Percentiles rank a stretch among this genome's conserved stretches.
Conservation (phyloP, 2,329 filamentous ascomycete species). For the Alternaria sp. region DNA sequence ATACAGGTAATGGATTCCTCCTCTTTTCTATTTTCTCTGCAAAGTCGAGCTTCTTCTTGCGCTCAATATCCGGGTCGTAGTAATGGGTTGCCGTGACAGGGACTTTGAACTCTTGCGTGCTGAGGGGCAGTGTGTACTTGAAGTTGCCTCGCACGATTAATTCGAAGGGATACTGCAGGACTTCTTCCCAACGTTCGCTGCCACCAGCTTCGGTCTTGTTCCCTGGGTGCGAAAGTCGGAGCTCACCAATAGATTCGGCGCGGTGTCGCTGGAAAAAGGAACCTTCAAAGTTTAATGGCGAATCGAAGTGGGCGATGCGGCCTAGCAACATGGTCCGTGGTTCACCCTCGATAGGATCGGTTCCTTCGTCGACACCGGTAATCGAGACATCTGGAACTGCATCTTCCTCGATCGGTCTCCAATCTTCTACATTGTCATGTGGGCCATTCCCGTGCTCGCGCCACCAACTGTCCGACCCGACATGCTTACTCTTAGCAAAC, state of each 20-base stretch:
- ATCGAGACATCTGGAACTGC: constrained; percentile 9
- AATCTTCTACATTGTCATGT: constrained; percentile 34
- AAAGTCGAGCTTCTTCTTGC: constrained; percentile 35
- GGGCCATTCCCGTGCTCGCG: constrained; percentile 42
- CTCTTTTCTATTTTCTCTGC: constrained; percentile 14
- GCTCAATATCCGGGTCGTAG: constrained; percentile 46
- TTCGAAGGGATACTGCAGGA: constrained; percentile 90
- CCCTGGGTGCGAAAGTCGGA: constrained; percentile 81
- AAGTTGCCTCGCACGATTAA: constrained; percentile 90
- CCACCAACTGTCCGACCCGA: constrained; percentile 65
- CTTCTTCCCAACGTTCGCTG: constrained; percentile 85
- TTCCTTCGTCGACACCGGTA: constrained; percentile 57
- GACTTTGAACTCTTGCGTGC: constrained; percentile 61
- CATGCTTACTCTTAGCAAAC: constrained; percentile 91
- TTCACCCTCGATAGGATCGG: constrained; percentile 68
- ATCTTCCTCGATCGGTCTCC: constrained; percentile 28
- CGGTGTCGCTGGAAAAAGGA: constrained; percentile 80
- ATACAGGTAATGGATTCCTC: constrained; percentile 22
- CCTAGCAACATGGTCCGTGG: constrained; percentile 91
- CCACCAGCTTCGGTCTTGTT: constrained; percentile 86
- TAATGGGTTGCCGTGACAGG: constrained; percentile 51
- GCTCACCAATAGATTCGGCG: constrained; percentile 78
- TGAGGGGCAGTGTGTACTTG: constrained; percentile 75
- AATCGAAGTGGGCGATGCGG: constrained; percentile 84
- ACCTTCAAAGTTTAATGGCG: constrained; percentile 85